A percentile compares a stretch with the other conserved stretches of the same genome.
These are phyloP conservation scores for Scedosporium boydii DNA, from an alignment of 2,329 filamentous ascomycete species.

Conservation along the genomic window DNA sequence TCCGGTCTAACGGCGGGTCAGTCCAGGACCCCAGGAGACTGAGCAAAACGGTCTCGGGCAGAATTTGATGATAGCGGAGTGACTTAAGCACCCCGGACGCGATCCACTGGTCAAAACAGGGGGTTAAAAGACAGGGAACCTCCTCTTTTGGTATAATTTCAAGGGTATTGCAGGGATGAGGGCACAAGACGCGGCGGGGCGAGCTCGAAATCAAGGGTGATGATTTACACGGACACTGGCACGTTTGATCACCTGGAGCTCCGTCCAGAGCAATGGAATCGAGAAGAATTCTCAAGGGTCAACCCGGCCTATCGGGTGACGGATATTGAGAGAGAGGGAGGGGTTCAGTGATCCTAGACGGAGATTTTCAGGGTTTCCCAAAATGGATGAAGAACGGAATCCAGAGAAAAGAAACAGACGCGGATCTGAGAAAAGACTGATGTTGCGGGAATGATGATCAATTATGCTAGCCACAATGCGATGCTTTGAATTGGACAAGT, in stretches of 20 bases:
- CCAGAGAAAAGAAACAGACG: neutral
- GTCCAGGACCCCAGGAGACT: neutral
- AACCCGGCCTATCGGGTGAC: neutral
- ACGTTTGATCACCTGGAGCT: constrained; percentile 4
- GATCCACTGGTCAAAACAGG: constrained; percentile 1
- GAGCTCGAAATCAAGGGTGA: neutral
- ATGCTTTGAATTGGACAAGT: neutral
- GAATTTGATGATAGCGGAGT: neutral
- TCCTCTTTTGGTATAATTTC: neutral
- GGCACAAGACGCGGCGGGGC: neutral
- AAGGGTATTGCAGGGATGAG: neutral
- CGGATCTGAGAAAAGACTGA: neutral
- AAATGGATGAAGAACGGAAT: neutral
- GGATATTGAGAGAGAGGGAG: neutral
- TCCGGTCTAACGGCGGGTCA: neutral
- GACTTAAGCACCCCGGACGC: neutral
- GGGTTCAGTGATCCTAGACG: neutral
- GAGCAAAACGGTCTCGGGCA: neutral
- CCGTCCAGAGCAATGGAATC: neutral
- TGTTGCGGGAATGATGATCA: neutral
- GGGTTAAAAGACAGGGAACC: neutral
- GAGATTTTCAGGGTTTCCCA: neutral
- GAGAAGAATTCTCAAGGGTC: neutral
- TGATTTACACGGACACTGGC: constrained; percentile 2
- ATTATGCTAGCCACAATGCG: neutral